Percentiles rank a stretch among this genome's conserved stretches.
Conservation (phyloP, 2,329 filamentous ascomycete species). For the Xylaria multiplex region DNA sequence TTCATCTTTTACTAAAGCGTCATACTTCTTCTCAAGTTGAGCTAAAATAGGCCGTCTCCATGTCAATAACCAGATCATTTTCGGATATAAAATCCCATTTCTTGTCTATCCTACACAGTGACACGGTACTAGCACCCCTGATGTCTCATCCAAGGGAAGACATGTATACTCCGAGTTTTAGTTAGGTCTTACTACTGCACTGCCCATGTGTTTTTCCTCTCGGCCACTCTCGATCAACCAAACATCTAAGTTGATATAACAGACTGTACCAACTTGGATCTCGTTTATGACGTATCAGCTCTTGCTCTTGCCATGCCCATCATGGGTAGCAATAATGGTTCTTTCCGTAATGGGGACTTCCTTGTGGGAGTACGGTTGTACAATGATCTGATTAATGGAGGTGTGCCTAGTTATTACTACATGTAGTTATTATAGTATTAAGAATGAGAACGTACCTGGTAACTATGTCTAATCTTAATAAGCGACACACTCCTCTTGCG, state of each 20-base stretch:
- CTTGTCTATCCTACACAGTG: slow-evolving; percentile 16
- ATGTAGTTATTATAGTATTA: neutral
- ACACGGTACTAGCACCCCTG: slow-evolving; percentile 2
- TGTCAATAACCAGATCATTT: neutral
- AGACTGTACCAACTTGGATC: neutral
- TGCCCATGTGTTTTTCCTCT: slow-evolving; percentile 18
- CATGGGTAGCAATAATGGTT: neutral
- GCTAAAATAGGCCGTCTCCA: neutral
- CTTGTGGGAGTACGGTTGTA: neutral
- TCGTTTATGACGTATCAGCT: no score
- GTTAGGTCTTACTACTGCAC: slow-evolving; percentile 3
- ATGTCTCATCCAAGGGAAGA: slow-evolving; percentile 9
- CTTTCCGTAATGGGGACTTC: neutral
- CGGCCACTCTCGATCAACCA: neutral
- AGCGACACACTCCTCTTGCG: neutral
- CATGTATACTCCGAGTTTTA: slow-evolving; percentile 27
- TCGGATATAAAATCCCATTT: slow-evolving; percentile 1
- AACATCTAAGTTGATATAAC: neutral
- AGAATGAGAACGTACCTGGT: neutral
- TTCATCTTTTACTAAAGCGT: neutral
- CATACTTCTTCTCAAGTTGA: neutral
- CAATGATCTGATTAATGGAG: neutral
- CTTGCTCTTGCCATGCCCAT: neutral
- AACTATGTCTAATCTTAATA: neutral
- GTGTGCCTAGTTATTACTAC: neutral